Conservation (phyloP, 2,329 filamentous ascomycete genomes). For the Calonectria montana region DNA sequence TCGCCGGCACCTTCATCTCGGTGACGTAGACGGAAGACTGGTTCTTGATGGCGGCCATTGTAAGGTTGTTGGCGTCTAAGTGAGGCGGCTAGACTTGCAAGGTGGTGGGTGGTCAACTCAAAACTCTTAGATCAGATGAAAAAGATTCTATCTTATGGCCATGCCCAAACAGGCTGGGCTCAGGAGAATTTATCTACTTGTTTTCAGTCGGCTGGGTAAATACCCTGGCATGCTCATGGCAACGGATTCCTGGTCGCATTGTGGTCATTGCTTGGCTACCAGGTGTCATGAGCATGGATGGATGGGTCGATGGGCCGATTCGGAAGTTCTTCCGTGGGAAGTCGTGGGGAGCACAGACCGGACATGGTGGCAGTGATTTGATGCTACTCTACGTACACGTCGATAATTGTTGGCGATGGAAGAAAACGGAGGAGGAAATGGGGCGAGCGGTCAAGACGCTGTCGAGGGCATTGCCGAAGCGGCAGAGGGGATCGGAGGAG, state of each 20-base stretch:
- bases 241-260: slow-evolving; percentile 41
- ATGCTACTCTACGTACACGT: slow-evolving; percentile 20
- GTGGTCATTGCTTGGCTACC: slow-evolving; percentile 39
- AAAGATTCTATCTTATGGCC: not conserved
- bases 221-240: slow-evolving; percentile 38
- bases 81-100: slow-evolving; percentile 10
- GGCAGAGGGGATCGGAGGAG: slow-evolving; percentile 8
- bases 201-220: slow-evolving; percentile 21
- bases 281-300: slow-evolving; percentile 41
- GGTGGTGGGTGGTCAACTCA: not conserved
- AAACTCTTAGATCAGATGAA: slow-evolving; percentile 6
- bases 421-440: slow-evolving; percentile 24
- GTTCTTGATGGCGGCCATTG: slow-evolving; percentile 39
- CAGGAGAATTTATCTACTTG: slow-evolving; percentile 33
- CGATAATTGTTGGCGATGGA: slow-evolving; percentile 22
- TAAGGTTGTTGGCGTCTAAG: slow-evolving; percentile 16
- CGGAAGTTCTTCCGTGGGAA: slow-evolving; percentile 26
- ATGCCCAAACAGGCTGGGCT: slow-evolving; percentile 18
- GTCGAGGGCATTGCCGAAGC: not conserved
- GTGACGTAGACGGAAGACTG: slow-evolving; percentile 30
- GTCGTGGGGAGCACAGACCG: slow-evolving; percentile 42
- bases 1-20: slow-evolving; percentile 30
- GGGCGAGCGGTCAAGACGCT: slow-evolving; percentile 1
- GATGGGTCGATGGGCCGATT: slow-evolving; percentile 43
- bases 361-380: slow-evolving; percentile 37